phyloP scores from a whole-genome alignment of 2,329 filamentous ascomycete species.

The Claviceps digitariae region DNA sequence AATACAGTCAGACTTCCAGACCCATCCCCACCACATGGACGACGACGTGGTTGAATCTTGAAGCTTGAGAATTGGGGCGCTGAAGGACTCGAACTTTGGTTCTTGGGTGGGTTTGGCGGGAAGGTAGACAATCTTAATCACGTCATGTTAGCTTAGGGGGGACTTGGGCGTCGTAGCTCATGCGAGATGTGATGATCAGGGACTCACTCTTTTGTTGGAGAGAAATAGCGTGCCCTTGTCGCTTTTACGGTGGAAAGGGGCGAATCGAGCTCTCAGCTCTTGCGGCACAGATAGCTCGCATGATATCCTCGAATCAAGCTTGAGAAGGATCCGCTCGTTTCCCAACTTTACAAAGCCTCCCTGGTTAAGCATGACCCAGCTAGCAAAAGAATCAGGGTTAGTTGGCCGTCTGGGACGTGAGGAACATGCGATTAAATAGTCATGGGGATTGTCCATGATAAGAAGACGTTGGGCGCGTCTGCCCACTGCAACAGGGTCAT shows the following conservation, averaged over 20 bases:
- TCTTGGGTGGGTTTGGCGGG: conserved; percentile 53
- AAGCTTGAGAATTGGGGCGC: conserved; percentile 73
- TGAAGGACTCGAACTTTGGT: conserved; percentile 65
- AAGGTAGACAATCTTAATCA: conserved; percentile 69
- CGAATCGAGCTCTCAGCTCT: conserved; percentile 43
- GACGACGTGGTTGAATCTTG: conserved; percentile 68
- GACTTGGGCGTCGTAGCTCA: neutral
- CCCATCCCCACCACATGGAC: conserved; percentile 87
- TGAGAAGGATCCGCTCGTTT: conserved; percentile 69
- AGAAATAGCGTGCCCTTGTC: conserved; percentile 65
- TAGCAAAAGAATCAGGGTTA: conserved; percentile 42
- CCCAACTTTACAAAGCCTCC: conserved; percentile 71
- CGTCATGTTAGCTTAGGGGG: neutral
- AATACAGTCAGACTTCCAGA: conserved; percentile 69
- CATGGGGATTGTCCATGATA: conserved; percentile 28
- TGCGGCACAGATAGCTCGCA: conserved; percentile 61
- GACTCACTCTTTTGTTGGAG: conserved; percentile 68
- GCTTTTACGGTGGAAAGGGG: conserved; percentile 56
- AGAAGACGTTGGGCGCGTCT: neutral
- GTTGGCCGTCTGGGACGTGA: conserved; percentile 20
- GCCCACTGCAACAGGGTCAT: neutral
- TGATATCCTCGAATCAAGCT: conserved; percentile 64
- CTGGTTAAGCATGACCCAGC: conserved; percentile 86
- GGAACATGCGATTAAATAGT: conserved; percentile 25
- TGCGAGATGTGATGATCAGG: neutral